Evolutionary conservation across 768 basidiomycete genomes (phyloP).

Genomic region (Trametes gibbosa): DNA sequence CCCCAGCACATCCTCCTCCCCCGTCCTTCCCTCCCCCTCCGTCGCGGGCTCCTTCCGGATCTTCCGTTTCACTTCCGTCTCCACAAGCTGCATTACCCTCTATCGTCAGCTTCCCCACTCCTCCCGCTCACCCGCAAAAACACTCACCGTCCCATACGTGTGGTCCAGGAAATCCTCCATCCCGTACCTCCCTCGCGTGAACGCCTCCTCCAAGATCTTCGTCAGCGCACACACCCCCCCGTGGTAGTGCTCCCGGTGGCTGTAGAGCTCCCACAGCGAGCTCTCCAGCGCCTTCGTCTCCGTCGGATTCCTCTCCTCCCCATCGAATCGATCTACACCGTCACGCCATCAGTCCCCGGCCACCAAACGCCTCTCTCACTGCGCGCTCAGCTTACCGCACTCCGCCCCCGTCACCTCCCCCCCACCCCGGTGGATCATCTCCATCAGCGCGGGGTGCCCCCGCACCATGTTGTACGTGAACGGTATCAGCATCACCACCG

Average conservation of each 20-base stretch:
- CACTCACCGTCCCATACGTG: slow-evolving; percentile 74
- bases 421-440: slow-evolving; percentile 82
- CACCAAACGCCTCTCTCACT: neutral
- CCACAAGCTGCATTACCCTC: slow-evolving; percentile 61
- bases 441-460: slow-evolving; percentile 87
- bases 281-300: slow-evolving; percentile 79
- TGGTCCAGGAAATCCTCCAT: slow-evolving; percentile 98
- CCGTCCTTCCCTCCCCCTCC: slow-evolving; percentile 28
- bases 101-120: neutral
- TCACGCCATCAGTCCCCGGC: neutral
- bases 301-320: slow-evolving; percentile 67
- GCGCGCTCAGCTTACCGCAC: slow-evolving; percentile 15
- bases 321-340: slow-evolving; percentile 66
- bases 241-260: slow-evolving; percentile 81
- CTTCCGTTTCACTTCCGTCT: slow-evolving; percentile 75
- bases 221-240: slow-evolving; percentile 82
- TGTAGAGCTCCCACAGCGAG: slow-evolving; percentile 89
- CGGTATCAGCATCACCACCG: slow-evolving; percentile 86
- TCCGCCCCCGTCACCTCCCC: slow-evolving; percentile 28
- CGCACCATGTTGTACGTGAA: slow-evolving; percentile 95
- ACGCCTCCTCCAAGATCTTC: slow-evolving; percentile 84
- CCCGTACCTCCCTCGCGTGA: slow-evolving; percentile 88
- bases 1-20: slow-evolving; percentile 37
- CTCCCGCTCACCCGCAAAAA: neutral
- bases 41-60: slow-evolving; percentile 76